Evolutionary conservation across 148 eudicot species (phyloP), one percentile per base, ranked within the genome.

Genomic region (Drosera capensis): DNA sequence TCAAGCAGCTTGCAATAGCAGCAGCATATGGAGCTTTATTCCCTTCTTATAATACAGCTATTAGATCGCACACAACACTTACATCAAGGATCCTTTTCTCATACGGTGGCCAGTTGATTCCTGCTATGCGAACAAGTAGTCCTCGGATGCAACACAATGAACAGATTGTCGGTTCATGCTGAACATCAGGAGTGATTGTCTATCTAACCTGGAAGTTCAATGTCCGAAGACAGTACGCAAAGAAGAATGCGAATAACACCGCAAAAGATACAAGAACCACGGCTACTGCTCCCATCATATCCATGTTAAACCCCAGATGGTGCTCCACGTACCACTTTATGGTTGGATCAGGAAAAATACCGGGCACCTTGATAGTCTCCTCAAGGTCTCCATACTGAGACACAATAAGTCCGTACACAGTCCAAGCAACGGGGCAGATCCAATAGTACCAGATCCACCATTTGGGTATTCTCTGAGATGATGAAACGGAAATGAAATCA

Each of bases 391-490:
- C 88, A 19, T 85, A 90, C 21, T 90, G 95, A 7, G 95, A 72
- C 21, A 74, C 77, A 8, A 90, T 84, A 40, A 76, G 45, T 8
- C 99, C 99, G 29, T 90, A 90, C 1, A 90, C 95, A 0, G 99
- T 80, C 99, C 99, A 90, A 1, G 99, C 94, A 21, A 85, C 93
- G 0, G 99, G 99, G 63, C 95, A 84, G 37, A 85, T 70, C 94
- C 93, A 90, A 58, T 85, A 90, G 58, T 90, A 90, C 99, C 99
- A 90, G 55, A 78, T 26, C 99, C 99, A 90, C 99, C 95, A 85
- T 70, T 68, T 73, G 1, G 95, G 99, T 54, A 90, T 90, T 59
- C 65, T 80, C 99, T 90, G 87, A 31, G 51, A 43, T 19, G 22
- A 40, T 44, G 35, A 25, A 11, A 29, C 7, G 26, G 34, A 14